A percentile compares a stretch with the other conserved stretches of the same genome.
Conservation (phyloP, 306 rosid genomes). For the Prunus salicina region DNA sequence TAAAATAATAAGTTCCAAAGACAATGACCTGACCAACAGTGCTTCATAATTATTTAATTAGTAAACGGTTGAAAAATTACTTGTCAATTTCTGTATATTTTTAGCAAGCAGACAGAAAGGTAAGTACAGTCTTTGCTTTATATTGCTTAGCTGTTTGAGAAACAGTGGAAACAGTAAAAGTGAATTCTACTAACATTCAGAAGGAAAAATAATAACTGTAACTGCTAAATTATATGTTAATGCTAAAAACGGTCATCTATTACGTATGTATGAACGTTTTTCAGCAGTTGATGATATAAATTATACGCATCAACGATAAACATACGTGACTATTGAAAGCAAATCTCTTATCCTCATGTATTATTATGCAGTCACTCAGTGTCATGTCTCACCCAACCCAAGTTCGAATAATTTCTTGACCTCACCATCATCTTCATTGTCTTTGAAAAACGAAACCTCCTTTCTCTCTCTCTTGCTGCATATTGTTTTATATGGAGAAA, state of each 20-base stretch:
- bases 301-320: neutral
- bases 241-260: neutral
- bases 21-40: slow-evolving; percentile 31
- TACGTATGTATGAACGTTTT: neutral
- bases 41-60: neutral
- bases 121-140: neutral
- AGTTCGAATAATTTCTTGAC: neutral
- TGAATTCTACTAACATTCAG: neutral
- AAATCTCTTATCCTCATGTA: slow-evolving; percentile 1
- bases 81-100: slow-evolving; percentile 9
- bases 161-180: neutral
- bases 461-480: slow-evolving; percentile 3
- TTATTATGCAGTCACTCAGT: slow-evolving; percentile 13
- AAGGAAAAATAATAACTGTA: neutral
- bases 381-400: slow-evolving; percentile 18
- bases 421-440: slow-evolving; percentile 10
- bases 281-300: neutral
- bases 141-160: slow-evolving; percentile 4
- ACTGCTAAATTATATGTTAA: neutral
- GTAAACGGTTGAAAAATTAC: slow-evolving; percentile 6
- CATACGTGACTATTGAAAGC: neutral
- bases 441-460: neutral
- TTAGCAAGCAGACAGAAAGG: slow-evolving; percentile 13
- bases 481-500: slow-evolving; percentile 2
- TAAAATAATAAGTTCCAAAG: slow-evolving; percentile 15